These are phyloP conservation scores for Colletotrichum sp. DNA, from an alignment of 2,329 filamentous ascomycete species.

Conservation along the genomic window DNA sequence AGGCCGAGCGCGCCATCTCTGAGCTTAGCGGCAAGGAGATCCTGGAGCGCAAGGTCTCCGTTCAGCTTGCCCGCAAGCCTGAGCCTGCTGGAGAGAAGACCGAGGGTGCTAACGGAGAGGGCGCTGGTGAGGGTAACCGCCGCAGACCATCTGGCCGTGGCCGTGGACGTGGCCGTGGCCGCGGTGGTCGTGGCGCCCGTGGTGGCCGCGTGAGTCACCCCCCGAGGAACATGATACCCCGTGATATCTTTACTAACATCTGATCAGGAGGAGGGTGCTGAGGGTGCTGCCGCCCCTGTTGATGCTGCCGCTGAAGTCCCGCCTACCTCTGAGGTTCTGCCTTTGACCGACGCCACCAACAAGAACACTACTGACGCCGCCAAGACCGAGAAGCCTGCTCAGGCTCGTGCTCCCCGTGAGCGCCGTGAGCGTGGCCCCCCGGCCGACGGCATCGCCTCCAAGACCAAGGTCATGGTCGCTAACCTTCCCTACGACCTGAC, in stretches of 20 bases:
- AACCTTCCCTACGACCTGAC: constrained; percentile 98
- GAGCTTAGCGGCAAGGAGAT: constrained; percentile 98
- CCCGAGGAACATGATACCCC: background rate
- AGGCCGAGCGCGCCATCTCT: constrained; percentile 93
- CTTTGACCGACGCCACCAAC: constrained; percentile 68
- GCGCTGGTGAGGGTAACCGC: constrained; percentile 69
- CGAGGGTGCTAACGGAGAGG: constrained; percentile 79
- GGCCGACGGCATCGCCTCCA: constrained; percentile 95
- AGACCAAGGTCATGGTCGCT: constrained; percentile 99
- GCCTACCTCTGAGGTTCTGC: constrained; percentile 57
- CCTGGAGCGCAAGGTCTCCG: constrained; percentile 97
- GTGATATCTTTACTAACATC: background rate
- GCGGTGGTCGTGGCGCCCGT: constrained; percentile 69
- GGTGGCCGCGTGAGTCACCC: constrained; percentile 47
- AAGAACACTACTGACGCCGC: constrained; percentile 62
- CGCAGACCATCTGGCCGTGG: constrained; percentile 69
- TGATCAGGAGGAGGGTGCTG: constrained; percentile 50
- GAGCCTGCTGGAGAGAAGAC: constrained; percentile 81
- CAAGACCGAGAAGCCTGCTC: constrained; percentile 59
- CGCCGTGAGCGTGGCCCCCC: constrained; percentile 88
- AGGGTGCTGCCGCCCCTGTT: constrained; percentile 44
- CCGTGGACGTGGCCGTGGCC: constrained; percentile 73
- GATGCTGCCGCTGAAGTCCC: constrained; percentile 49
- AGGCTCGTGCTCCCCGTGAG: constrained; percentile 63
- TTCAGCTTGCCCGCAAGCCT: constrained; percentile 97